Percentiles rank a stretch among this genome's conserved stretches.
These are phyloP conservation scores for Gossypium laxum DNA, from an alignment of 441 rosid species.

Conservation along the genomic window DNA sequence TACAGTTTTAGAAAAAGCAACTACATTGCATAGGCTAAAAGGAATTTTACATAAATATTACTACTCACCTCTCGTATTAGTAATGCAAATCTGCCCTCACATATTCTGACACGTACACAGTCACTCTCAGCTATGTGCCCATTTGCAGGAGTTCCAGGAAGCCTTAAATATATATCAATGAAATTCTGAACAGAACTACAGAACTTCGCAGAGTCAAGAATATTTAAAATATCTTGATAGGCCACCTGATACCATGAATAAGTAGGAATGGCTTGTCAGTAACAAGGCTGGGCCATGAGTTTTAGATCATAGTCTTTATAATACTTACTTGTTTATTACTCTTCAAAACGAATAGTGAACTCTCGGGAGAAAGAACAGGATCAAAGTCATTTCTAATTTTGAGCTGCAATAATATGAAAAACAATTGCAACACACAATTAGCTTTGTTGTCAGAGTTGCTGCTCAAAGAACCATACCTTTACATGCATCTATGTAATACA, in stretches of 20 bases:
- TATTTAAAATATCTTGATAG: conserved; percentile 73
- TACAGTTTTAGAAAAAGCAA: conserved; percentile 12
- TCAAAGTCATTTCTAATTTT: conserved; percentile 99
- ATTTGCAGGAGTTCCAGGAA: conserved; percentile 73
- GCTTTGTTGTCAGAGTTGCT: conserved; percentile 1
- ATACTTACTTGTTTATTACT: conserved; percentile 76
- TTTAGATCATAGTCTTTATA: conserved; percentile 15
- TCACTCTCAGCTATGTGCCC: conserved; percentile 82
- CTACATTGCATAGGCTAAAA: conserved; percentile 5
- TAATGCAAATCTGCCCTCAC: conserved; percentile 97
- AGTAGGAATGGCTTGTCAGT: conserved; percentile 18
- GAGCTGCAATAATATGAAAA: conserved; percentile 40
- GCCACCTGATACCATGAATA: conserved; percentile 49
- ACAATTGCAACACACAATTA: conserved; percentile 14
- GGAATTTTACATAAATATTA: conserved; percentile 9
- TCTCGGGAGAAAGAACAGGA: conserved; percentile 99
- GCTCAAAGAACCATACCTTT: not conserved
- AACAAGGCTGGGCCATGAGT: conserved; percentile 7
- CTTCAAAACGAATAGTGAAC: conserved; percentile 92
- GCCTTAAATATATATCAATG: conserved; percentile 77
- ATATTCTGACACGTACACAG: conserved; percentile 90
- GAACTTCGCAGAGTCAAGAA: conserved; percentile 68
- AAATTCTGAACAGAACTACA: conserved; percentile 93
- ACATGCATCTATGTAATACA: not conserved
- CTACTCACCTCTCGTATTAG: conserved; percentile 82